A percentile compares a stretch with the other conserved stretches of the same genome.
These are phyloP conservation scores for Aspergillus avenaceus DNA, from an alignment of 495 filamentous ascomycete genomes.

Conservation along the genomic window DNA sequence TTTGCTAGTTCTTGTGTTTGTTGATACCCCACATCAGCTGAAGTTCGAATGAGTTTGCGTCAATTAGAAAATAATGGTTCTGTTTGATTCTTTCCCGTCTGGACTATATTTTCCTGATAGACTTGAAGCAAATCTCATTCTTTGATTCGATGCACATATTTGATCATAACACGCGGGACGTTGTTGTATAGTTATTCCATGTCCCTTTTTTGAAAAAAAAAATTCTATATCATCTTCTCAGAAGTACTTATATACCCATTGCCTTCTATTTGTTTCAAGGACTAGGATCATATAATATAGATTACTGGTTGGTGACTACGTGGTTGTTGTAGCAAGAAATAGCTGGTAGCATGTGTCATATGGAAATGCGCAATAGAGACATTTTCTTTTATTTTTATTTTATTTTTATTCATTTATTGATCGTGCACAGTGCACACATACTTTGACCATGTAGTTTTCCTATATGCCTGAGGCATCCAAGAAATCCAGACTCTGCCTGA, in stretches of 20 bases:
- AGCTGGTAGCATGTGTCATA: too few relatives aligned
- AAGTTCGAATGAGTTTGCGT: conserved; percentile 25
- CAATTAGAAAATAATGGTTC: conserved; percentile 8
- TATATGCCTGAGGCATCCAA: conserved; percentile 10
- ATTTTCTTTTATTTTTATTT: too few relatives aligned
- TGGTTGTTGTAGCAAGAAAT: too few relatives aligned
- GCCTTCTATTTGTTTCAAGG: too few relatives aligned
- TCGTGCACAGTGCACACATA: too few relatives aligned
- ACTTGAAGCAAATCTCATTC: conserved; percentile 12
- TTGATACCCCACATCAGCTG: conserved; percentile 42
- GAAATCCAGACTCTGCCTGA: conserved; percentile 18
- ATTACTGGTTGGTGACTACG: not conserved
- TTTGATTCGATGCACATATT: conserved; percentile 21
- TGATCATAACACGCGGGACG: not conserved
- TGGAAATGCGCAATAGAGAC: too few relatives aligned
- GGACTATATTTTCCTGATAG: conserved; percentile 12
- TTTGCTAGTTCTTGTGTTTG: conserved; percentile 25
- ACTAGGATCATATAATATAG: not conserved
- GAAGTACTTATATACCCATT: not conserved
- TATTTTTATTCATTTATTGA: too few relatives aligned
- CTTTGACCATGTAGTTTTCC: too few relatives aligned
- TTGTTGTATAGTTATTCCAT: conserved; percentile 2
- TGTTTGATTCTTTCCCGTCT: conserved; percentile 3
- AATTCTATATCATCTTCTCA: too few relatives aligned
- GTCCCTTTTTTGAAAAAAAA: too few relatives aligned